A percentile compares a stretch with the other conserved stretches of the same genome.
phyloP scores from a whole-genome alignment of 176 grass and related monocot genomes.

The Oryza coarctata region DNA sequence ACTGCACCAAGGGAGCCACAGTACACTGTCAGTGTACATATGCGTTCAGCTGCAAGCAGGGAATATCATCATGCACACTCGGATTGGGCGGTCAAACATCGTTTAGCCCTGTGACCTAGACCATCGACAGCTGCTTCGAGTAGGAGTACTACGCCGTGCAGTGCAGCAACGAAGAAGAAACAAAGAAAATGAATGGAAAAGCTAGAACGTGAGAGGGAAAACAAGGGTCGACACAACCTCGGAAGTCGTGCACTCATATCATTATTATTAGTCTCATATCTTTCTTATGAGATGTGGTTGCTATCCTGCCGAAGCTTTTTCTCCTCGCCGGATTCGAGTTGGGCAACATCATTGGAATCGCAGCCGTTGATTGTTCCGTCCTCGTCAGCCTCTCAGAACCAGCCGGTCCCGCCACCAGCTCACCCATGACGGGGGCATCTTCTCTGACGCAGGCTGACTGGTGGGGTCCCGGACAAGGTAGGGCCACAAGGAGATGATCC shows the following conservation, averaged over 20 bases:
- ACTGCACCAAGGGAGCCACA: constrained; percentile 18
- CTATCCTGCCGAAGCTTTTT: neutral
- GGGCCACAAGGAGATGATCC: neutral
- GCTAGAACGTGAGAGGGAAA: neutral
- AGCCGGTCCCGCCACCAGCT: constrained; percentile 24
- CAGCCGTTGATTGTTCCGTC: constrained; percentile 72
- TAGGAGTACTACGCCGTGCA: neutral
- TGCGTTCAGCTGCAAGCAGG: neutral
- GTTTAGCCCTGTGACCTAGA: constrained; percentile 9
- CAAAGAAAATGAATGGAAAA: neutral
- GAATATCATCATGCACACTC: neutral
- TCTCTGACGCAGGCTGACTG: constrained; percentile 14
- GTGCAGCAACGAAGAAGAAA: neutral
- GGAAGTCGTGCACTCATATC: constrained; percentile 26
- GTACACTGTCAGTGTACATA: constrained; percentile 1
- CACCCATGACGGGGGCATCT: constrained; percentile 28
- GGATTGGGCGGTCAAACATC: constrained; percentile 39
- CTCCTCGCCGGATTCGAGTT: constrained; percentile 9
- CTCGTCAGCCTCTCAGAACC: constrained; percentile 15
- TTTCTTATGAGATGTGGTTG: constrained; percentile 10
- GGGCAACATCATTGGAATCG: constrained; percentile 59
- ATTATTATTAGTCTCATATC: constrained; percentile 30
- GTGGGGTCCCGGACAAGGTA: neutral
- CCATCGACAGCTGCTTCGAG: neutral
- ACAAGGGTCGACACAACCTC: neutral